Conservation (phyloP, 768 basidiomycete genomes). For the Suillus hirtellus region DNA sequence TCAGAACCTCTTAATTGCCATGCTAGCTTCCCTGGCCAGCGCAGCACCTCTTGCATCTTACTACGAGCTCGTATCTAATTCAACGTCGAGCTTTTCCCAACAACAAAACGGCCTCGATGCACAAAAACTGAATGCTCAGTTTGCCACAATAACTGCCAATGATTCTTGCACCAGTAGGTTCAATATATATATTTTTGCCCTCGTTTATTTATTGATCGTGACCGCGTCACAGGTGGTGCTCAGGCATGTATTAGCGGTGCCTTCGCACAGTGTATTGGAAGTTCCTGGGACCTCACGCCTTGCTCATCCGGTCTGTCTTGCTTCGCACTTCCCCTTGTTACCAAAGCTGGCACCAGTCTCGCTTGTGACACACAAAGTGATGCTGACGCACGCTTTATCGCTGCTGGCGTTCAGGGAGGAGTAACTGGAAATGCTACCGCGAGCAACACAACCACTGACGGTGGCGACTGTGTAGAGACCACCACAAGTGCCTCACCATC, state of each 20-base stretch:
- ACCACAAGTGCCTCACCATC: neutral
- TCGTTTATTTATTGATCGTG: neutral
- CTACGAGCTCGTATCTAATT: constrained; percentile 14
- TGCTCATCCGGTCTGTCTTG: constrained; percentile 38
- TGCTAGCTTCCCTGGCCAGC: constrained; percentile 12
- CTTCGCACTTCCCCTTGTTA: constrained; percentile 44
- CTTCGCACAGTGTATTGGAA: constrained; percentile 42
- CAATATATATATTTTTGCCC: neutral
- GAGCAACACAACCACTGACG: constrained; percentile 4
- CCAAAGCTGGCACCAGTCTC: constrained; percentile 43
- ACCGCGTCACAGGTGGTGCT: constrained; percentile 25
- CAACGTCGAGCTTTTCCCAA: constrained; percentile 20
- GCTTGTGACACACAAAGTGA: constrained; percentile 51
- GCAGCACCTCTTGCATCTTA: constrained; percentile 9
- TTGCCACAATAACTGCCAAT: constrained; percentile 28
- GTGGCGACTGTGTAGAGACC: constrained; percentile 6
- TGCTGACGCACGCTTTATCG: constrained; percentile 39
- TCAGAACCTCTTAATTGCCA: constrained; percentile 9
- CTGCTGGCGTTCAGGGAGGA: constrained; percentile 46
- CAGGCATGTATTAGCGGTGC: constrained; percentile 38
- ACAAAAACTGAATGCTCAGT: constrained; percentile 37
- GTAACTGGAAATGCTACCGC: constrained; percentile 34
- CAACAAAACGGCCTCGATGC: constrained; percentile 38
- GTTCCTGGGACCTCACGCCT: constrained; percentile 32
- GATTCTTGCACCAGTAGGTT: constrained; percentile 33